These are phyloP conservation scores for Annulohypoxylon maeteangense DNA, from an alignment of 495 filamentous ascomycete species.

Conservation along the genomic window DNA sequence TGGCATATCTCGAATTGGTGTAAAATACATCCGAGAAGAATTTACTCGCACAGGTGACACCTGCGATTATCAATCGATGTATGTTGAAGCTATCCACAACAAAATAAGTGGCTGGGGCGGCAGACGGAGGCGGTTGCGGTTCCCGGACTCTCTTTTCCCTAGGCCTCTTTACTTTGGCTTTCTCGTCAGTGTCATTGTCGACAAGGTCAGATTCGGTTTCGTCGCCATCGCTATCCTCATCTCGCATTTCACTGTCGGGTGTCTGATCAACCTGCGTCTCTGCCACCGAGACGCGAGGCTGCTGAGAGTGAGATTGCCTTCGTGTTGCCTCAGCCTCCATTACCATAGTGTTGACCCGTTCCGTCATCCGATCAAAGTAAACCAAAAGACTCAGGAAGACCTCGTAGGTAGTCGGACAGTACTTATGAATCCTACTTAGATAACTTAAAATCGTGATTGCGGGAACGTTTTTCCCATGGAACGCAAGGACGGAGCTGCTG, in stretches of 20 bases:
- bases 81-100: constrained; percentile 99
- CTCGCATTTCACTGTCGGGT: constrained; percentile 52
- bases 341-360: constrained; percentile 80
- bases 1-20: constrained; percentile 98
- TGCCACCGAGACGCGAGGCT: constrained; percentile 19
- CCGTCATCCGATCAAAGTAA: constrained; percentile 99
- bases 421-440: constrained; percentile 95
- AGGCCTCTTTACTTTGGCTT: constrained; percentile 15
- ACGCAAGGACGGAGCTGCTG: constrained; percentile 93
- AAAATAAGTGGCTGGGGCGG: constrained; percentile 76
- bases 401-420: constrained; percentile 98
- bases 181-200: constrained; percentile 53
- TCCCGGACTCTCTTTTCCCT: constrained; percentile 36
- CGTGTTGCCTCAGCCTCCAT: constrained; percentile 56
- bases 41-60: constrained; percentile 98
- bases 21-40: constrained; percentile 99
- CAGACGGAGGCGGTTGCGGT: constrained; percentile 43
- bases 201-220: constrained; percentile 56
- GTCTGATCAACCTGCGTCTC: constrained; percentile 10
- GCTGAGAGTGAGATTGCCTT: constrained; percentile 42
- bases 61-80: constrained; percentile 94
- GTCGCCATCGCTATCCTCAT: constrained; percentile 47
- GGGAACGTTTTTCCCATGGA: constrained; percentile 98
- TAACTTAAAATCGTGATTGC: constrained; percentile 98
- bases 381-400: constrained; percentile 95